These are phyloP conservation scores for Lipomyces japonicus DNA, from an alignment of 805 yeast genomes.

Conservation along the genomic window DNA sequence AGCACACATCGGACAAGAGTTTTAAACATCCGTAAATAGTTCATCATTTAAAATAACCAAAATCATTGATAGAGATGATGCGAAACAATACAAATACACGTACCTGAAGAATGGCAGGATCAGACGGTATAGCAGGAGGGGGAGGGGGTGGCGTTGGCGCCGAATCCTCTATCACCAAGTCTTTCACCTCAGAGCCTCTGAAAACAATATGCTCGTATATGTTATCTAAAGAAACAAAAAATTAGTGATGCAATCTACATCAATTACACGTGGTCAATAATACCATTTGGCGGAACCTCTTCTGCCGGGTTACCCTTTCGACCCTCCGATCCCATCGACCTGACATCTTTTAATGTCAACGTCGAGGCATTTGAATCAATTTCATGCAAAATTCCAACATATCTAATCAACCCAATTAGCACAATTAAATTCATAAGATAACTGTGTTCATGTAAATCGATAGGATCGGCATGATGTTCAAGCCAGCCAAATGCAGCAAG, in stretches of 20 bases:
- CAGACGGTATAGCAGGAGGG: slow-evolving; percentile 11
- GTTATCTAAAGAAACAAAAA: slow-evolving; percentile 37
- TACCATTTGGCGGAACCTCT: slow-evolving; percentile 64
- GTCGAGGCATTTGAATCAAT: slow-evolving; percentile 90
- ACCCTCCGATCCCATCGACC: slow-evolving; percentile 90
- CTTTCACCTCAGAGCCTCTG: slow-evolving; percentile 90
- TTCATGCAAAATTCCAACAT: slow-evolving; percentile 82
- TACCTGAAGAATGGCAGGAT: slow-evolving; percentile 38
- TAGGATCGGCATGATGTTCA: too few relatives aligned
- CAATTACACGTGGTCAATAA: neutral
- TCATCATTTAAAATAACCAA: slow-evolving; percentile 34
- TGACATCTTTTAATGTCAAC: slow-evolving; percentile 73
- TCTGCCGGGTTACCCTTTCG: slow-evolving; percentile 64
- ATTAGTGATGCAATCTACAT: neutral
- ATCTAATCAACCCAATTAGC: slow-evolving; percentile 43
- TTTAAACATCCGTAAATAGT: slow-evolving; percentile 35
- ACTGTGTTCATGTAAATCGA: too few relatives aligned
- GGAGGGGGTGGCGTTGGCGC: slow-evolving; percentile 55
- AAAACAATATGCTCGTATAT: slow-evolving; percentile 75
- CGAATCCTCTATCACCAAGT: slow-evolving; percentile 74
- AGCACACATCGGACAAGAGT: slow-evolving; percentile 35
- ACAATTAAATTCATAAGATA: neutral
- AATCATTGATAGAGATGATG: neutral
- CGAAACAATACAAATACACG: slow-evolving; percentile 15
- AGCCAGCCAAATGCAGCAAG: too few relatives aligned